These are phyloP conservation scores for Chytriomyces sp. DNA, from an alignment of 192 early-diverging fungal genomes.

Conservation along the genomic window DNA sequence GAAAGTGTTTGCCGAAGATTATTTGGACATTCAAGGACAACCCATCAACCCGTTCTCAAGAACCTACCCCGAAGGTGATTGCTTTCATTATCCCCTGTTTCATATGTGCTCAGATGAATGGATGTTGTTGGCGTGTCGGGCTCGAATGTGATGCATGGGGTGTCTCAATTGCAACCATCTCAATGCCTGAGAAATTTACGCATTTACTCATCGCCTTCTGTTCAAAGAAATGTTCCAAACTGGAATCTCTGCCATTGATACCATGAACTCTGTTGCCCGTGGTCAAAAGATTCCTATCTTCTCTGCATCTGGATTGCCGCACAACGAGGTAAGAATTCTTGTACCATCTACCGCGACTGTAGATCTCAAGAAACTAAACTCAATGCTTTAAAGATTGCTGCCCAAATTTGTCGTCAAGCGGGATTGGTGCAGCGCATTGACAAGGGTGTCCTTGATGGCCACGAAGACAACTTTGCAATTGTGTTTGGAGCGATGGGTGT, in stretches of 20 bases:
- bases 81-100: neutral
- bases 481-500: slow-evolving; percentile 99
- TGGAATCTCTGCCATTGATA: slow-evolving; percentile 98
- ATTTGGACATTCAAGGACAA: slow-evolving; percentile 93
- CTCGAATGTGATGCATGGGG: too few species aligned
- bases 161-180: neutral
- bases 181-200: neutral
- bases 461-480: slow-evolving; percentile 99
- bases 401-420: slow-evolving; percentile 99
- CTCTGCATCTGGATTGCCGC: slow-evolving; percentile 96
- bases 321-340: slow-evolving; percentile 81
- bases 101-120: too few species aligned
- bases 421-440: slow-evolving; percentile 90
- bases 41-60: slow-evolving; percentile 99
- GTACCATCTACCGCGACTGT: neutral
- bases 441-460: slow-evolving; percentile 93
- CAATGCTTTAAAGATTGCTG: slow-evolving; percentile 77
- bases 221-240: slow-evolving; percentile 96
- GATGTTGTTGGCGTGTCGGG: too few species aligned
- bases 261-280: slow-evolving; percentile 99
- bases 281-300: slow-evolving; percentile 99
- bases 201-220: neutral
- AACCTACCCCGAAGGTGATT: slow-evolving; percentile 86
- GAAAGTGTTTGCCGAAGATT: slow-evolving; percentile 99
- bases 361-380: slow-evolving; percentile 6